Base-by-base conservation (phyloP, 345 rosid genomes). In the Aquilaria malaccensis region DNA sequence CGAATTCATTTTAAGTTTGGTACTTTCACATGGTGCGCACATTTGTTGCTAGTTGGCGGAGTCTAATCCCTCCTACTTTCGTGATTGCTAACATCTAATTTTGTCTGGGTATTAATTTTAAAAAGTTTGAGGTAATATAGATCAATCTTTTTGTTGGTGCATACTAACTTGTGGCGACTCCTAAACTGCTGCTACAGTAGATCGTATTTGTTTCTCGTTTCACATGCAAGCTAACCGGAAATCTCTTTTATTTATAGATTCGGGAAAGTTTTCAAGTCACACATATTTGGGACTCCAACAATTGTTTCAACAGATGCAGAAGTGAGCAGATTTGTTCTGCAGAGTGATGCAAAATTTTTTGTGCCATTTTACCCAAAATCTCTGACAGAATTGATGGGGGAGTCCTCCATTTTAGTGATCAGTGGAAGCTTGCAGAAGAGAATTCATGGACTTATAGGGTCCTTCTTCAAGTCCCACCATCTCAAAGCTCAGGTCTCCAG, bases 191-290 rank as follows among this genome's bases (percentile, higher is more conserved):
- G 22, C 22, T 22, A 22, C 22, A 22, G 22, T 22, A 0, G 22
- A 22, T 22, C 22, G 22, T 22, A 22, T 22, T 22, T 22, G 22
- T 22, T 22, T 22, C 22, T 37, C 7, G 43, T 37, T 37, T 37
- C 7, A 9, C 43, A 37, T 37, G 5, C 5, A 37, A 37, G 43
- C 5, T 5, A 37, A 37, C 7, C 7, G 7, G 4, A 37, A 37
- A 5, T 37, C 7, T 37, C 7, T 56, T 15, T 49, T 33, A 11
- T 10, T 33, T 58, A 11, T 11, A 92, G 98, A 79, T 85, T 86
- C 51, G 99, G 99, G 45, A 88, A 85, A 73, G 96, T 95, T 80
- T 95, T 95, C 70, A 95, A 85, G 85, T 88, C 99, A 9, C 99
- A 95, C 73, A 82, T 95, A 63, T 95, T 90, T 76, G 97, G 99